phyloP scores from a whole-genome alignment of 2,329 filamentous ascomycete species.

The Colletotrichum agaves region DNA sequence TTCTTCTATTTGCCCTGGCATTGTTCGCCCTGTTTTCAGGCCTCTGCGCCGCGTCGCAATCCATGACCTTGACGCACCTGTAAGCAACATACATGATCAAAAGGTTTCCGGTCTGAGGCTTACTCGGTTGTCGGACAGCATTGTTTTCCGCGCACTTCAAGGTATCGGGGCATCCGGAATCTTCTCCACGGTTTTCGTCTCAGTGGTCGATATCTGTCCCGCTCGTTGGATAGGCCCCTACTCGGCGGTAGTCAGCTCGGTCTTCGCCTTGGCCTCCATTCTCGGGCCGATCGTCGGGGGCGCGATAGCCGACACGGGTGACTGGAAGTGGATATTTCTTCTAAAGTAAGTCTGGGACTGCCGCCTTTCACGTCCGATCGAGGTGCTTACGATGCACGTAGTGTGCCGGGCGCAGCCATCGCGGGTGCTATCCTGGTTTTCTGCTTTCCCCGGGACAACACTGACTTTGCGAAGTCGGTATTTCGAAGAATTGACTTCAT shows the following conservation, averaged over 20 bases:
- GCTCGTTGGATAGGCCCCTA: slow-evolving; percentile 31
- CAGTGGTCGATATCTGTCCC: slow-evolving; percentile 4
- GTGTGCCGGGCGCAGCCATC: slow-evolving; percentile 2
- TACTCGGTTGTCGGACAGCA: slow-evolving; percentile 37
- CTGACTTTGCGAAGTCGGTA: neutral
- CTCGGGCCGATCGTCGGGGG: slow-evolving; percentile 54
- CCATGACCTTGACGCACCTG: slow-evolving; percentile 10
- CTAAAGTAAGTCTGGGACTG: neutral
- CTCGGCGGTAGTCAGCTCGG: slow-evolving; percentile 40
- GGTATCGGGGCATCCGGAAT: slow-evolving; percentile 49
- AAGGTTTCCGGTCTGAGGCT: too few species aligned
- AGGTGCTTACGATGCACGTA: neutral
- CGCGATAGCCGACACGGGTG: slow-evolving; percentile 29
- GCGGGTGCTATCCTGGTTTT: neutral
- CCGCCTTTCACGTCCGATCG: too few species aligned
- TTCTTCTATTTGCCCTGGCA: neutral
- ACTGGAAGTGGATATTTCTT: slow-evolving; percentile 17
- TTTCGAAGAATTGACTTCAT: neutral
- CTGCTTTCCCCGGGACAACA: neutral
- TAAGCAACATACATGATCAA: neutral
- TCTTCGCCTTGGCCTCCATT: slow-evolving; percentile 57
- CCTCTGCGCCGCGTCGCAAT: neutral
- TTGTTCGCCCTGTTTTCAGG: slow-evolving; percentile 7
- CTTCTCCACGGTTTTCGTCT: slow-evolving; percentile 18
- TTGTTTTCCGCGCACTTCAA: slow-evolving; percentile 54